Evolutionary conservation across 352 stramenopile genomes (phyloP).

Genomic region (Poterioochromonas sp.): DNA sequence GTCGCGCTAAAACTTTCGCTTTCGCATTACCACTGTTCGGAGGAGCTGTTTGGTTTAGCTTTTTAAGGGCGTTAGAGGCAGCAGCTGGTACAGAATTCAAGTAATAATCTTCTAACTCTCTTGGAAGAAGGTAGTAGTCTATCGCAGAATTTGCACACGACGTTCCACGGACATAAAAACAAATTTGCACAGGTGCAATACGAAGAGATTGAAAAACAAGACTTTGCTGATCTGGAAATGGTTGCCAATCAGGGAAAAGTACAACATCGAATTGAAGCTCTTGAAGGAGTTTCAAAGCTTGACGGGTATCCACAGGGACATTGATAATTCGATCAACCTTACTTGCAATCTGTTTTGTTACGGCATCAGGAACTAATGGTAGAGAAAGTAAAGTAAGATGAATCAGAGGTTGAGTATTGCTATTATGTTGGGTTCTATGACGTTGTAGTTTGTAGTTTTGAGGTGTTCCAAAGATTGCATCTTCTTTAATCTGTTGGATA

Average conservation of each 20-base stretch:
- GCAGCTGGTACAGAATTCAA: neutral
- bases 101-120: neutral
- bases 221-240: constrained; percentile 20
- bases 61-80: neutral
- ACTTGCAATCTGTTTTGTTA: constrained; percentile 11
- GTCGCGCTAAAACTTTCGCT: neutral
- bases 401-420: neutral
- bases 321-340: constrained; percentile 4
- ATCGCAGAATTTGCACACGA: neutral
- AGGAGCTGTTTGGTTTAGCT: neutral
- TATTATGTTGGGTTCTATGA: no score
- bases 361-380: constrained; percentile 1
- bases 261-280: constrained; percentile 15
- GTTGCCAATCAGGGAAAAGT: constrained; percentile 30
- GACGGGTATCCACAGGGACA: neutral
- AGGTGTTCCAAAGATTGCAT: neutral
- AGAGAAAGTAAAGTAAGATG: neutral
- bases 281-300: neutral
- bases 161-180: constrained; percentile 14
- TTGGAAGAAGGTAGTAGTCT: constrained; percentile 32
- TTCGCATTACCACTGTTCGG: no score
- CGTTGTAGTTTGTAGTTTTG: no score
- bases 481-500: neutral
- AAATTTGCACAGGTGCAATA: constrained; percentile 30
- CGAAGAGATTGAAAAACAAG: neutral